Evolutionary conservation across 495 filamentous ascomycete genomes (phyloP).

Genomic region (Trichoderma asperelloides): DNA sequence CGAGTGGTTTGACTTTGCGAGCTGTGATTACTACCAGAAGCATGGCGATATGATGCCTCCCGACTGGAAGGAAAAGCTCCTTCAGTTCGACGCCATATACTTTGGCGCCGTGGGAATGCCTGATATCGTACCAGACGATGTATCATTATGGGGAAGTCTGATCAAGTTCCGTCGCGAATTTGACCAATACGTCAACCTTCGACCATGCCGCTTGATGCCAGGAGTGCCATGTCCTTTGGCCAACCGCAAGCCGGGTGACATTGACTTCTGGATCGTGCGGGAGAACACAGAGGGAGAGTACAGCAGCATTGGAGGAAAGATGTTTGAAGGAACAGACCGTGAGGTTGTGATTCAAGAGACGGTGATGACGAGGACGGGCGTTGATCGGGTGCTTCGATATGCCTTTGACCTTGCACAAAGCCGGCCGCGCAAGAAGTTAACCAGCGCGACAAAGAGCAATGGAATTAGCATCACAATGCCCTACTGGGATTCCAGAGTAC

Average conservation of each 20-base stretch:
- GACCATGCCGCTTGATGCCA: constrained; percentile 73
- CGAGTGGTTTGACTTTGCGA: constrained; percentile 24
- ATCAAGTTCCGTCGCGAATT: constrained; percentile 74
- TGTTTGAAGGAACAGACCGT: constrained; percentile 52
- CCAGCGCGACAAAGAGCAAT: constrained; percentile 76
- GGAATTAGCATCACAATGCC: constrained; percentile 69
- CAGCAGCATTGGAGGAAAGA: constrained; percentile 39
- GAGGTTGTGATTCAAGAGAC: constrained; percentile 56
- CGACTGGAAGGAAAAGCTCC: constrained; percentile 22
- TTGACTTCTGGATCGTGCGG: constrained; percentile 80
- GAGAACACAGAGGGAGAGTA: constrained; percentile 81
- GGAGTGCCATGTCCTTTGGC: constrained; percentile 62
- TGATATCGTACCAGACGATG: constrained; percentile 22
- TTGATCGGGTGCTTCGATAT: constrained; percentile 66
- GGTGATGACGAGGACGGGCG: constrained; percentile 66
- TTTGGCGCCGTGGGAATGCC: constrained; percentile 28
- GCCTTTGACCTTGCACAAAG: constrained; percentile 68
- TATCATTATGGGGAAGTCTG: constrained; percentile 44
- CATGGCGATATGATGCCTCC: constrained; percentile 24
- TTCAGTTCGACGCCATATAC: constrained; percentile 24
- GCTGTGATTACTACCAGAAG: constrained; percentile 21
- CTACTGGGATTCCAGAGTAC: constrained; percentile 67
- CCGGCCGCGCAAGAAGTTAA: constrained; percentile 63
- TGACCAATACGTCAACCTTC: constrained; percentile 74
- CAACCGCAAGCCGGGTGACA: constrained; percentile 52